Base-by-base conservation (phyloP, 805 yeast genomes). In the Candida lessepsii region DNA sequence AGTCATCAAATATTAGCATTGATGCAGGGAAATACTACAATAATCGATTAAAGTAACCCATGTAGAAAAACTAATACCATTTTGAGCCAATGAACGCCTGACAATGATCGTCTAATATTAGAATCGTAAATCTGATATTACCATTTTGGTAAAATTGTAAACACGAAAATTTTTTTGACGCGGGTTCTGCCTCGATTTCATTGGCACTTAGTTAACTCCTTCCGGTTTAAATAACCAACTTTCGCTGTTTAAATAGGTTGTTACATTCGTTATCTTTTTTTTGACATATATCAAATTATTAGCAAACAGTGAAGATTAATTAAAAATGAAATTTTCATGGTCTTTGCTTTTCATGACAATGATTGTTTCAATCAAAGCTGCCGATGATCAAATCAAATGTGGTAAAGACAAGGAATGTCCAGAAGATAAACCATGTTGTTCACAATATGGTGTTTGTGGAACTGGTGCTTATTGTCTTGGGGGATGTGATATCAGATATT, bases 401-500 rank as follows among this genome's bases (percentile, higher is more conserved):
- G 75, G 73, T 46, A 61, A 73, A 8, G 67, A 78, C 9, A 44
- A 53, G 11, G 52, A 69, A 4, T 89, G 97, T 65, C 96, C 97
- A 2, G 78, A 83, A 55, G 72, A 70, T 33, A 49, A 57, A n/a
- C 97, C 97, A 42, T 89, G 97, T 63, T 89, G 97, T 61, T 78
- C 86, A 9, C 82, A 80, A 50, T 81, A 75, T 50, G 96, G 96
- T 36, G 68, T 63, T 23, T 86, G 95, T 68, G 95, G 95, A 52
- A 75, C 81, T 17, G 95, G 95, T 16, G 59, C 72, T 13, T 73
- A 72, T 63, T 90, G 97, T 70, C 70, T 89, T 38, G 93, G 91
- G 45, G 91, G 95, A 24, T 90, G 97, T 69, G 86, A 89, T 63
- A 84, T 93, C 27, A 67, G 80, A 45, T 81, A 52, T 55, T 86